These are phyloP conservation scores for Platismatia glauca DNA, from an alignment of 495 filamentous ascomycete species.

Conservation along the genomic window DNA sequence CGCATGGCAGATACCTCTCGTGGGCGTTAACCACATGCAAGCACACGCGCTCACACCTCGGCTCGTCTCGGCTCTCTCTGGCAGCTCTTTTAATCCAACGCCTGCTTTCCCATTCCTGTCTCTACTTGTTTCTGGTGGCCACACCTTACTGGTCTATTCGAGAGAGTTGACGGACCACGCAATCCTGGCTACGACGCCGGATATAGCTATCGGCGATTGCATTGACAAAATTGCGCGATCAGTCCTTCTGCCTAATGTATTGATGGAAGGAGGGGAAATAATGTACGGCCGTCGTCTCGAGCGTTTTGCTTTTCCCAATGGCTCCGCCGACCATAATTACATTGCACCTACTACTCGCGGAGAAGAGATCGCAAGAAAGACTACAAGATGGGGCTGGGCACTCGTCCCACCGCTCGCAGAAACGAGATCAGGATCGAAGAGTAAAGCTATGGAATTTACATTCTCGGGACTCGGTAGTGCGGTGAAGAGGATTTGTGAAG, in stretches of 20 bases:
- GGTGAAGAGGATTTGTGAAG: constrained; percentile 40
- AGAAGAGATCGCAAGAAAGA: constrained; percentile 40
- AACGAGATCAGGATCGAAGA: constrained; percentile 27
- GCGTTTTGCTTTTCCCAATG: constrained; percentile 63
- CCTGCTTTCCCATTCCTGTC: constrained; percentile 74
- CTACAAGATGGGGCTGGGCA: constrained; percentile 46
- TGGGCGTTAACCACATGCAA: constrained; percentile 95
- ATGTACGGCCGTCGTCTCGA: constrained; percentile 76
- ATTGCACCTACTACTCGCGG: constrained; percentile 42
- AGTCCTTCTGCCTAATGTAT: constrained; percentile 50
- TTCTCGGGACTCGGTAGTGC: constrained; percentile 55
- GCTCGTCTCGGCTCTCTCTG: constrained; percentile 56
- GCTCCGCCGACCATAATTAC: constrained; percentile 44
- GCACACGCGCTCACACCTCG: constrained; percentile 85
- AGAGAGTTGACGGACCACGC: constrained; percentile 53
- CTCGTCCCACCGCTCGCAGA: constrained; percentile 48
- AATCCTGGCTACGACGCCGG: constrained; percentile 58
- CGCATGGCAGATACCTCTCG: constrained; percentile 69
- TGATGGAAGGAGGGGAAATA: constrained; percentile 40
- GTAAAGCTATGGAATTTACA: constrained; percentile 45
- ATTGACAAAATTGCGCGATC: constrained; percentile 77
- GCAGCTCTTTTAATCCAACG: neutral
- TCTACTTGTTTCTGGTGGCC: constrained; percentile 85
- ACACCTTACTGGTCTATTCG: constrained; percentile 77
- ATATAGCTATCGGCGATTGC: constrained; percentile 76